Evolutionary conservation across 805 yeast genomes (phyloP), one percentile per base, ranked within the genome.

Genomic region (Yarrowia hollandica): DNA sequence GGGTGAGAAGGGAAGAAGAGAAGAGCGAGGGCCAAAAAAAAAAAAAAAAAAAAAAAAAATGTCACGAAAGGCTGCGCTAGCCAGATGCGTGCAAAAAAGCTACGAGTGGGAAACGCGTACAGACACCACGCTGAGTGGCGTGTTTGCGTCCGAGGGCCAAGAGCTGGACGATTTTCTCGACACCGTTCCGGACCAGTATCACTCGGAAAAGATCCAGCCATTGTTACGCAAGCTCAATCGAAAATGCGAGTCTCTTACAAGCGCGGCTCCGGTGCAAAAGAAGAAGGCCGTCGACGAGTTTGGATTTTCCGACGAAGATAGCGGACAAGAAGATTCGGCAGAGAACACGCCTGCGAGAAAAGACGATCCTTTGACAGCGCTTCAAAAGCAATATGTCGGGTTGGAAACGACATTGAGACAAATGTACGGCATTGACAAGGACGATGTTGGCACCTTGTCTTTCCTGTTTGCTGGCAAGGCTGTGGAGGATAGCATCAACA

Each of bases 91-190:
- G 7, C 31, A 28, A 10, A 52, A 52, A 19, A 52, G 35, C 58
- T 35, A 23, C 21, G 58, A 52, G 21, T 52, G 58, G 58, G 31
- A 35, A 37, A 52, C 35, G 26, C 58, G 58, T 18, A 52, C 58
- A 12, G 58, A 52, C 26, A 52, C 58, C 10, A 37, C 58, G 6
- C 15, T 52, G 7, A 52, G 58, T 12, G 58, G 35, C 30, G 58
- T 37, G 12, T 28, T 52, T 35, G 31, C 14, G 25, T 35, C 42
- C 3, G 58, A 37, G 9, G 58, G 44, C 2, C 44, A 16, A 15
- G 58, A 37, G 10, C 58, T 52, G n/a, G 44, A 34, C 34, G 16
- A 16, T 8, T 52, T 52, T 26, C 44, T 52, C 25, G 26, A 37
- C 25, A 52, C 58, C 7, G 58, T 26, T 4, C 35, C 58, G 2